Percentiles rank a stretch among this genome's conserved stretches.
These are phyloP conservation scores for Trapa bicornis DNA, from an alignment of 345 rosid genomes.

Conservation along the genomic window DNA sequence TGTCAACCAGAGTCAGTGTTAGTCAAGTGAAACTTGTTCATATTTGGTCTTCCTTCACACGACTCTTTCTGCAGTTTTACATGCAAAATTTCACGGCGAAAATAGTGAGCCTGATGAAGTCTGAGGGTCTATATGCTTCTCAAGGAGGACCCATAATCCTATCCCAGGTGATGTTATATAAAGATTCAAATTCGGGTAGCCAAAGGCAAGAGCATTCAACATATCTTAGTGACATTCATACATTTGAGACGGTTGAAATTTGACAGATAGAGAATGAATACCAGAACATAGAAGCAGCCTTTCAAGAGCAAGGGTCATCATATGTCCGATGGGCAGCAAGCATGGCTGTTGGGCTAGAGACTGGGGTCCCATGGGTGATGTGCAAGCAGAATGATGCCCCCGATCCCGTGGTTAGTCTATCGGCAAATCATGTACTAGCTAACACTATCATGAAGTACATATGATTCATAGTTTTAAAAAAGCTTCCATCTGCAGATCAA, in stretches of 20 bases:
- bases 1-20: background rate
- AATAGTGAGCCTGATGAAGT: constrained; percentile 65
- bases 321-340: constrained; percentile 70
- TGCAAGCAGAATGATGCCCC: constrained; percentile 88
- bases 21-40: background rate
- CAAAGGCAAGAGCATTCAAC: background rate
- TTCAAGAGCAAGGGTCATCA: constrained; percentile 35
- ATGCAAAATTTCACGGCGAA: constrained; percentile 63
- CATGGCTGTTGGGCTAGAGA: constrained; percentile 59
- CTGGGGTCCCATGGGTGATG: constrained; percentile 98
- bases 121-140: constrained; percentile 66
- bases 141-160: constrained; percentile 95
- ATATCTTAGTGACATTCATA: background rate
- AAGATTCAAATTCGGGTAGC: background rate
- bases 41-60: background rate
- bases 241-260: background rate
- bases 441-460: background rate
- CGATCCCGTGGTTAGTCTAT: constrained; percentile 56
- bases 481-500: constrained; percentile 38
- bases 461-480: background rate
- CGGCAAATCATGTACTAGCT: background rate
- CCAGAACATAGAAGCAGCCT: constrained; percentile 39
- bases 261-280: constrained; percentile 85
- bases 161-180: constrained; percentile 45
- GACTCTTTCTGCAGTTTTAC: constrained; percentile 22